Evolutionary conservation across 306 rosid species (phyloP).

Genomic region (Vigna mungo): DNA sequence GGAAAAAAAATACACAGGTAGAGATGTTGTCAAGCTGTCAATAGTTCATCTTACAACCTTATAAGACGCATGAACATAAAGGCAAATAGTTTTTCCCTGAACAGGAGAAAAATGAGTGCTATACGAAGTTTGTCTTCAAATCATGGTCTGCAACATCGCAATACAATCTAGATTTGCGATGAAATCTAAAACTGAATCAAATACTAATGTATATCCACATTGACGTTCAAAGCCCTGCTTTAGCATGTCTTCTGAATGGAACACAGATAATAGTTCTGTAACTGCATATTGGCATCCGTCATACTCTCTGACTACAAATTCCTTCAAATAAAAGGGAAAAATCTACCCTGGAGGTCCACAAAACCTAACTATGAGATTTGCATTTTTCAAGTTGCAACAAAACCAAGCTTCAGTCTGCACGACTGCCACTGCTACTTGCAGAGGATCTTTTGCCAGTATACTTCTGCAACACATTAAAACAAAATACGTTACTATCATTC

Average conservation of each 20-base stretch:
- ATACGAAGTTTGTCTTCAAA: slow-evolving; percentile 15
- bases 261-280: slow-evolving; percentile 43
- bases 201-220: slow-evolving; percentile 46
- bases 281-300: slow-evolving; percentile 40
- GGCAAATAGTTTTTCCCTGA: slow-evolving; percentile 23
- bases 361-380: slow-evolving; percentile 42
- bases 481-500: not conserved
- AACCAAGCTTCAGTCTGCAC: slow-evolving; percentile 50
- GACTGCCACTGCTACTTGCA: slow-evolving; percentile 50
- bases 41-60: not conserved
- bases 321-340: slow-evolving; percentile 37
- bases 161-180: slow-evolving; percentile 15
- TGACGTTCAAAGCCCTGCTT: slow-evolving; percentile 41
- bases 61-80: not conserved
- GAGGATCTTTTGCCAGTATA: slow-evolving; percentile 57
- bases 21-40: not conserved
- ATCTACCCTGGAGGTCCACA: slow-evolving; percentile 51
- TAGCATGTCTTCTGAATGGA: slow-evolving; percentile 16
- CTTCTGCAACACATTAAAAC: slow-evolving; percentile 46
- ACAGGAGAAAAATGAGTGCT: slow-evolving; percentile 11
- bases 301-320: slow-evolving; percentile 37
- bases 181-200: slow-evolving; percentile 36
- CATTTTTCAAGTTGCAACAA: slow-evolving; percentile 27
- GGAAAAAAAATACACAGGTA: not conserved
- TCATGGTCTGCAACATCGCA: slow-evolving; percentile 27